These are phyloP conservation scores for Helianthus annuus DNA, from an alignment of 129 eudicot genomes.

Conservation along the genomic window HanXRQr2.0-SUNRISE NC_035446.2:115504159-115504658, in stretches of 20 bases:
- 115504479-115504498: slow-evolving; percentile 32
- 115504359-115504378: slow-evolving; percentile 63
- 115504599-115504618: slow-evolving; percentile 26
- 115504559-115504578: slow-evolving; percentile 41
- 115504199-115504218: not conserved
- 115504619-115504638: slow-evolving; percentile 29
- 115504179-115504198: slow-evolving; percentile 4
- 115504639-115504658: slow-evolving; percentile 23
- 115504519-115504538: slow-evolving; percentile 49
- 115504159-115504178: not conserved
- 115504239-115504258: slow-evolving; percentile 84
- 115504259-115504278: slow-evolving; percentile 74
- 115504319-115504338: slow-evolving; percentile 69
- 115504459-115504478: slow-evolving; percentile 36
- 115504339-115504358: slow-evolving; percentile 48
- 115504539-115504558: slow-evolving; percentile 64
- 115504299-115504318: slow-evolving; percentile 87
- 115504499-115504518: slow-evolving; percentile 40
- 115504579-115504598: slow-evolving; percentile 46
- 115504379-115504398: slow-evolving; percentile 72
- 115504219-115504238: slow-evolving; percentile 81
- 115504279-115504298: slow-evolving; percentile 79
- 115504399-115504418: slow-evolving; percentile 57
- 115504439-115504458: slow-evolving; percentile 34
- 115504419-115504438: slow-evolving; percentile 61